These are phyloP conservation scores for Pichia inconspicua DNA, from an alignment of 1,139 yeast species.

Conservation along the genomic window DNA sequence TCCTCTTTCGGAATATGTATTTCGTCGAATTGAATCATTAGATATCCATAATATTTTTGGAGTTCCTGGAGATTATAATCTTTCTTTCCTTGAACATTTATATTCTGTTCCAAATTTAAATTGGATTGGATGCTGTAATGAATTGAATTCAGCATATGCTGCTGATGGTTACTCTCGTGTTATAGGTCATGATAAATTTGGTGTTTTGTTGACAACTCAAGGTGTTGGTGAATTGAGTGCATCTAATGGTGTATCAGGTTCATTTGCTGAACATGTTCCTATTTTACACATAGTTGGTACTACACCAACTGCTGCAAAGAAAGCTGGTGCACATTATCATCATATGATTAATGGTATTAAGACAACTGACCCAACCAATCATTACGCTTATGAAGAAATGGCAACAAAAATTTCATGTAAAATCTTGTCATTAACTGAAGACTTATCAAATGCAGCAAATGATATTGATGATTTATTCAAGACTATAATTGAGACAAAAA, in stretches of 20 bases:
- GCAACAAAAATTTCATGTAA: slow-evolving; percentile 53
- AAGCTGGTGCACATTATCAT: slow-evolving; percentile 37
- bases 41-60: slow-evolving; percentile 42
- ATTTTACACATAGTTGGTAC: slow-evolving; percentile 81
- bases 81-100: slow-evolving; percentile 27
- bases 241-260: slow-evolving; percentile 73
- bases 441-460: slow-evolving; percentile 38
- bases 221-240: slow-evolving; percentile 90
- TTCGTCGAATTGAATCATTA: slow-evolving; percentile 40
- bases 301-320: slow-evolving; percentile 37
- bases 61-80: slow-evolving; percentile 37
- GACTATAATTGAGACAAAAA: slow-evolving; percentile 46
- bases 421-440: slow-evolving; percentile 42
- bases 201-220: slow-evolving; percentile 44
- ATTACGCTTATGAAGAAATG: slow-evolving; percentile 54
- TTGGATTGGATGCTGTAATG: slow-evolving; percentile 31
- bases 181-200: slow-evolving; percentile 19
- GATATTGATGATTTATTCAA: slow-evolving; percentile 59
- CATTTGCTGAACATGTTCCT: slow-evolving; percentile 79
- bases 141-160: slow-evolving; percentile 36
- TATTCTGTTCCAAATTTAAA: slow-evolving; percentile 24
- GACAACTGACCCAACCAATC: slow-evolving; percentile 42
- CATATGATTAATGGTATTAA: slow-evolving; percentile 56
- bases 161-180: slow-evolving; percentile 40
- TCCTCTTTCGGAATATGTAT: slow-evolving; percentile 44